Evolutionary conservation across 2,329 filamentous ascomycete genomes (phyloP), one percentile per base, ranked within the genome.

Genomic region (Domatiomyces catenatus): DNA sequence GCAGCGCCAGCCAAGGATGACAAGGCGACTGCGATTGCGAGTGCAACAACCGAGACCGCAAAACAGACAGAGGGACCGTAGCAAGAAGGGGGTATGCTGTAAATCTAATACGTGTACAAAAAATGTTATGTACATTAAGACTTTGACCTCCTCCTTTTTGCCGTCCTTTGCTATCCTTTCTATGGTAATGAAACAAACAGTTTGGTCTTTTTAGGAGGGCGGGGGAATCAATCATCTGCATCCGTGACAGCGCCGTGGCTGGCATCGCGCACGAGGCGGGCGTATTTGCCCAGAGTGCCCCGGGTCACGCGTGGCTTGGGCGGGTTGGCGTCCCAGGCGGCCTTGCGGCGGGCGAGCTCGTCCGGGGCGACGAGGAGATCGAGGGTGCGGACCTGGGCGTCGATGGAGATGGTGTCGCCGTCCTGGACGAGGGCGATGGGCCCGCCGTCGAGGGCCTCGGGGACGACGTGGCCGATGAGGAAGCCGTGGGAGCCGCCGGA

Each of bases 391-490:
- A 80, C 79, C 66, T 89, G 83, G 0, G 87, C 84, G 61, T 94
- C 86, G 53, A 94, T 93, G 47, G 81, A 79, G 58, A 94, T 83
- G 52, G 74, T 74, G 64, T 94, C 87, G 22, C 87, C 87, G 58
- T 94, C 82, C 59, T 76, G 66, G n/a, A 92, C 83, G 8, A 94
- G 74, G 12, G 78, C 87, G 55, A 94, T 92, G 1, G 87, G 87
- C 0, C 87, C 87, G 47, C 87, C 87, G 57, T 85, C 84, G 63
- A 86, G 82, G 7, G 87, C 87, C 69, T 94, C 87, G 22, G 87
- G 87, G 42, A 89, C 86, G 55, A 94, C 84, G 68, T 92, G 86
- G 1, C 86, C 86, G 61, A 92, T 90, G 59, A 92, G 71, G 75
- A 92, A 92, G 42, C 86, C 86, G 75, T 92, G 86, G 54, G 79